These are phyloP conservation scores for Barbatosphaeria neglecta DNA, from an alignment of 495 filamentous ascomycete genomes.

Conservation along the genomic window DNA sequence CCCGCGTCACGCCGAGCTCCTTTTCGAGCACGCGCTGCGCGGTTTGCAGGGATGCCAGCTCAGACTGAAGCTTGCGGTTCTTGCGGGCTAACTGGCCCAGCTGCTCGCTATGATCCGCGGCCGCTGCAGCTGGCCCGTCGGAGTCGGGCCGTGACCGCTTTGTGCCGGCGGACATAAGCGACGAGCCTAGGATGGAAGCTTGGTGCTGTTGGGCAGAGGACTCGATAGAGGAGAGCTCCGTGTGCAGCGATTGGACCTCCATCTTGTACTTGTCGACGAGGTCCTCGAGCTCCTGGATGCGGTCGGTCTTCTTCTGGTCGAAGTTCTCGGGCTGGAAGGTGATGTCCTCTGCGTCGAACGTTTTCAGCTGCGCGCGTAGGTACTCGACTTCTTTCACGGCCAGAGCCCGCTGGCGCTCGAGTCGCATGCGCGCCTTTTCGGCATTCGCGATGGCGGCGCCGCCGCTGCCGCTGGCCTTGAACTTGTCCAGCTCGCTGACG, in stretches of 20 bases:
- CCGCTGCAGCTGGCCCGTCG: conserved; percentile 43
- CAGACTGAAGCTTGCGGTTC: conserved; percentile 73
- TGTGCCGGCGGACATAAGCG: conserved; percentile 21
- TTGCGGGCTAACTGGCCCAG: conserved; percentile 75
- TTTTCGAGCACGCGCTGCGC: conserved; percentile 53
- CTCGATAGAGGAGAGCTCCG: conserved; percentile 57
- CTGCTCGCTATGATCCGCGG: conserved; percentile 67
- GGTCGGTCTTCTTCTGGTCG: conserved; percentile 62
- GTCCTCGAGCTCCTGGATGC: conserved; percentile 71
- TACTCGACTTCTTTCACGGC: conserved; percentile 89
- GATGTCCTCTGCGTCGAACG: conserved; percentile 78
- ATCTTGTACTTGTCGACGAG: conserved; percentile 77
- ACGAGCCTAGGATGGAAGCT: conserved; percentile 11
- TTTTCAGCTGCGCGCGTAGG: conserved; percentile 82
- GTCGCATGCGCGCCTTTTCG: conserved; percentile 51
- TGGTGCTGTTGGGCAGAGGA: no score
- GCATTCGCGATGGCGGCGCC: conserved; percentile 37
- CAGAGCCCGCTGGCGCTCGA: conserved; percentile 72
- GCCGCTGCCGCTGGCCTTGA: conserved; percentile 28
- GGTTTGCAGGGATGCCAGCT: conserved; percentile 56
- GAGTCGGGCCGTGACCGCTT: conserved; percentile 46
- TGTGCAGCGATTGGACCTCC: conserved; percentile 65
- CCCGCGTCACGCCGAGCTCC: conserved; percentile 59
- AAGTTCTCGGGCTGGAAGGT: conserved; percentile 70
- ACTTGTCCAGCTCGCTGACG: conserved; percentile 56